A percentile compares a stretch with the other conserved stretches of the same genome.
Conservation (phyloP, 306 rosid genomes). For the Abrus precatorius region DNA sequence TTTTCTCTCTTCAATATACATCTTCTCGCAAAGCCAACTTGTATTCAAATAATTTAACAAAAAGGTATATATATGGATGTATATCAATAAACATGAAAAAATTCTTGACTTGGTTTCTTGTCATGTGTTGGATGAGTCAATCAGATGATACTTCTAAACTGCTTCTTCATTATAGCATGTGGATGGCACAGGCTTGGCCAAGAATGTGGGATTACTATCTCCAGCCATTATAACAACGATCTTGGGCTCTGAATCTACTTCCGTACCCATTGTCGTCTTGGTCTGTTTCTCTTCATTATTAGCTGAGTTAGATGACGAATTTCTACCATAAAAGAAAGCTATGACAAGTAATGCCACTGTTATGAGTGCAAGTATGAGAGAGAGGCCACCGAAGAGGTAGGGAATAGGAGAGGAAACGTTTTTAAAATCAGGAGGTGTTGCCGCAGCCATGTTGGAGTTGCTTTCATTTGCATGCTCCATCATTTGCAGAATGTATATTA, state of each 20-base stretch:
- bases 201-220: slow-evolving; percentile 71
- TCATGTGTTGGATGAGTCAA: background rate
- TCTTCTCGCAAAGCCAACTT: slow-evolving; percentile 3
- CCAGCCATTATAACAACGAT: slow-evolving; percentile 93
- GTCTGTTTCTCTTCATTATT: slow-evolving; percentile 36
- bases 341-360: slow-evolving; percentile 62
- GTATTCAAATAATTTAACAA: background rate
- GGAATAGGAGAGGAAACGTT: slow-evolving; percentile 71
- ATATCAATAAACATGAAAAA: background rate
- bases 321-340: slow-evolving; percentile 59
- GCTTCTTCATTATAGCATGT: slow-evolving; percentile 18
- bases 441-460: slow-evolving; percentile 39
- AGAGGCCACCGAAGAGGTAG: slow-evolving; percentile 68
- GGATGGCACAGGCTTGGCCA: slow-evolving; percentile 72
- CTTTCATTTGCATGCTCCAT: slow-evolving; percentile 37
- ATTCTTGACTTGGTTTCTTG: background rate
- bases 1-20: slow-evolving; percentile 30
- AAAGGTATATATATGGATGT: slow-evolving; percentile 3
- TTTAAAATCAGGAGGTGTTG: slow-evolving; percentile 45
- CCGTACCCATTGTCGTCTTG: slow-evolving; percentile 37
- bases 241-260: slow-evolving; percentile 56
- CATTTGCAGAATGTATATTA: slow-evolving; percentile 24
- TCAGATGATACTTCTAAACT: background rate
- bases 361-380: slow-evolving; percentile 65
- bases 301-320: background rate